These are phyloP conservation scores for Heritiera littoralis DNA, from an alignment of 345 rosid species.

Conservation along the genomic window DNA sequence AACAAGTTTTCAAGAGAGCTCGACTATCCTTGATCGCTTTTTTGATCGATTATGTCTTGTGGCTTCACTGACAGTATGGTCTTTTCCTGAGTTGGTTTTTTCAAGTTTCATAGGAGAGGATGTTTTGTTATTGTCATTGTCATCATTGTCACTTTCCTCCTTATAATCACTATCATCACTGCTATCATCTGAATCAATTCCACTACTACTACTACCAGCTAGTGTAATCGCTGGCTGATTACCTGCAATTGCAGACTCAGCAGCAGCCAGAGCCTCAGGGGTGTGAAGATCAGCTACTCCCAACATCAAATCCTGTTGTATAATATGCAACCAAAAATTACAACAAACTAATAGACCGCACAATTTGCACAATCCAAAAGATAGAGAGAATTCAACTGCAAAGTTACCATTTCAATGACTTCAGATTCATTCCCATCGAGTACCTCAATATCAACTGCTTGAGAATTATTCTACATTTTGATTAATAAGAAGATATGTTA, in stretches of 20 bases:
- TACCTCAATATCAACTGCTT: conserved; percentile 64
- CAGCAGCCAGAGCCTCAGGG: conserved; percentile 77
- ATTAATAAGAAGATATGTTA: background rate
- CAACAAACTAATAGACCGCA: background rate
- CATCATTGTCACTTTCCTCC: no score
- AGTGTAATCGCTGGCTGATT: conserved; percentile 34
- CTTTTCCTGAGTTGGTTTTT: no score
- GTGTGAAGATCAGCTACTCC: conserved; percentile 94
- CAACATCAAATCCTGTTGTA: conserved; percentile 73
- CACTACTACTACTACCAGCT: conserved; percentile 31
- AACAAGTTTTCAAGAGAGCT: conserved; percentile 36
- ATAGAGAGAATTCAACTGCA: background rate
- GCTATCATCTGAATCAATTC: conserved; percentile 43
- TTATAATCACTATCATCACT: conserved; percentile 30
- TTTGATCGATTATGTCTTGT: conserved; percentile 26
- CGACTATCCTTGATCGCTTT: conserved; percentile 48
- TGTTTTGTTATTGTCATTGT: no score
- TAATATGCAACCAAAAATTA: background rate
- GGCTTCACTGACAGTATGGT: no score
- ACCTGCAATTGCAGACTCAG: conserved; percentile 59
- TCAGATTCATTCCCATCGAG: conserved; percentile 68
- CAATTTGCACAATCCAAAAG: background rate
- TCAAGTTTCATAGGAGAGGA: no score
- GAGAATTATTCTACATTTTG: conserved; percentile 50
- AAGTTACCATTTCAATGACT: conserved; percentile 73